Evolutionary conservation across 495 filamentous ascomycete genomes (phyloP).

Genomic region (Penicillium steckii): DNA sequence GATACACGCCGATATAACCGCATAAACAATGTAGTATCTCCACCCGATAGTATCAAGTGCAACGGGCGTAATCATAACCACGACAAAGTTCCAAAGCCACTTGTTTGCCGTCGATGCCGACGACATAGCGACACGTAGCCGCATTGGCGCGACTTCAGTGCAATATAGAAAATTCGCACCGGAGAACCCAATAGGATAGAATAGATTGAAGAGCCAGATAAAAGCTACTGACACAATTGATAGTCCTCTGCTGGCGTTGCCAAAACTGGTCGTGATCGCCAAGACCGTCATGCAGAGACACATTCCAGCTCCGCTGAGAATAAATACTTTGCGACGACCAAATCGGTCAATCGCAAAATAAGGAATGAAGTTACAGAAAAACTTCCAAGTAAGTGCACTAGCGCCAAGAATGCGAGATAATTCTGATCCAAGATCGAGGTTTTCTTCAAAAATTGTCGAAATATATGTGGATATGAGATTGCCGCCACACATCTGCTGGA

Average conservation of each 20-base stretch:
- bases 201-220: slow-evolving; percentile 11
- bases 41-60: slow-evolving; percentile 51
- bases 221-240: slow-evolving; percentile 21
- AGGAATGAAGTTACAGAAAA: slow-evolving; percentile 19
- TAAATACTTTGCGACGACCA: slow-evolving; percentile 31
- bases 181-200: slow-evolving; percentile 17
- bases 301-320: slow-evolving; percentile 26
- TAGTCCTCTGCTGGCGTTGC: slow-evolving; percentile 19
- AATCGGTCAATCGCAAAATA: slow-evolving; percentile 19
- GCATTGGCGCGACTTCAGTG: slow-evolving; percentile 37
- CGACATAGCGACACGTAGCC: slow-evolving; percentile 21
- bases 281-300: slow-evolving; percentile 26
- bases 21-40: slow-evolving; percentile 56
- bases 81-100: slow-evolving; percentile 25
- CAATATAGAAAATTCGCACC: slow-evolving; percentile 37
- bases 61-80: slow-evolving; percentile 55
- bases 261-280: slow-evolving; percentile 37
- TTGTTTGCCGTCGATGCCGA: slow-evolving; percentile 7
- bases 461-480: slow-evolving; percentile 18
- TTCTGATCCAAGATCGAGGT: background rate
- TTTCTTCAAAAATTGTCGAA: slow-evolving; percentile 17
- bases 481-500: slow-evolving; percentile 20
- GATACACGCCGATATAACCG: slow-evolving; percentile 23
- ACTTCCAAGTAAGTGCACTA: slow-evolving; percentile 27
- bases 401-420: slow-evolving; percentile 11